Base-by-base conservation (phyloP, 2,329 filamentous ascomycete genomes). In the Dactylellina parvicollis region DNA sequence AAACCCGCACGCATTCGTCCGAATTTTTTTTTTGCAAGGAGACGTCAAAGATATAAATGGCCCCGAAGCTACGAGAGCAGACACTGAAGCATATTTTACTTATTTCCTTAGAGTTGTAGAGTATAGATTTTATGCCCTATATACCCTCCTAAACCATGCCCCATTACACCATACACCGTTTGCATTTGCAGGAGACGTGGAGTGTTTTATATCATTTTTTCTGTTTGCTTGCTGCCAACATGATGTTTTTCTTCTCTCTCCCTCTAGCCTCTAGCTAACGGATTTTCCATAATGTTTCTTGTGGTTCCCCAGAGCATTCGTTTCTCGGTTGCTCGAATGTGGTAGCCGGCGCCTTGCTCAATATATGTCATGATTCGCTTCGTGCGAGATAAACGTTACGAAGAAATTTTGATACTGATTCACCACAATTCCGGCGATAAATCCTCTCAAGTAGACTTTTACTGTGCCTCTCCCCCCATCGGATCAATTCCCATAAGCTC, bases 1-100 rank as follows among this genome's bases (percentile, higher is more conserved):
- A 84, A 54, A 61, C 4, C 9, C 4, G 5, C n/a, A 16, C 14
- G 14, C 20, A 10, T 36, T n/a, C 26, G 36, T 34, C 36, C 47
- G 40, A 14, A 61, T 62, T 57, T 34, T 44, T 7, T 46, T n/a
- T 22, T 22, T 7, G 20, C 5, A n/a, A 49, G 20, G 20, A 18
- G 20, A 44, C 9, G 16, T 22, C 28, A 32, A 32, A 26, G 14
- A 20, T 32, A 30, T 26, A 52, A 12, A 52, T 18, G 18, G 18
- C 14, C n/a, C 30, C 16, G n/a, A 46, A 50, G 18, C 50, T 40
- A 40, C 36, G n/a, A 24, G 26, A 67, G n/a, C 42, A 32, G 14
- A 30, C 14, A 16, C 16, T 18, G 12, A 3, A 44, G 32, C 32
- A 30, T 16, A 30, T 52, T 30, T 50, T 49, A 7, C 26, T 36